A percentile compares a stretch with the other conserved stretches of the same genome.
Conservation (phyloP, 768 basidiomycete species). For the Exidia glandulosa region DNA sequence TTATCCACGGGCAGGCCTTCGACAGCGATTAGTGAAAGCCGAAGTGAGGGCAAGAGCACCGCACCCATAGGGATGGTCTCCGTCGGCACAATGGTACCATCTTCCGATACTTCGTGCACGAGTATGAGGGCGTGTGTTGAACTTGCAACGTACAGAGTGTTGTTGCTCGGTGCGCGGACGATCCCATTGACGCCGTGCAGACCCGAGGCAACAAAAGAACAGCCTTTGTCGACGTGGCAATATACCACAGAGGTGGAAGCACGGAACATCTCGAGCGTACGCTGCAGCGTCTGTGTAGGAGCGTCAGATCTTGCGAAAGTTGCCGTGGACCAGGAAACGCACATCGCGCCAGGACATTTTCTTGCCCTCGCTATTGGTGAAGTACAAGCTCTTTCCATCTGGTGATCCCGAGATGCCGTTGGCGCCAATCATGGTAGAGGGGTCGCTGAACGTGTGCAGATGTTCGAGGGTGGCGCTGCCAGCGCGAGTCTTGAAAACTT, state of each 20-base stretch:
- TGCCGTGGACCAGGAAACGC: neutral
- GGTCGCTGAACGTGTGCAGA: slow-evolving; percentile 46
- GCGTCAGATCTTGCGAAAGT: neutral
- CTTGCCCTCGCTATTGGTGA: slow-evolving; percentile 54
- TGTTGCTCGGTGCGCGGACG: slow-evolving; percentile 26
- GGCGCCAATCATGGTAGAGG: slow-evolving; percentile 44
- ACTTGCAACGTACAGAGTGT: slow-evolving; percentile 46
- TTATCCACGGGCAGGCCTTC: slow-evolving; percentile 50
- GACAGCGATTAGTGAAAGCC: neutral
- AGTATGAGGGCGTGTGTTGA: slow-evolving; percentile 32
- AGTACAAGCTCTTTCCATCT: slow-evolving; percentile 53
- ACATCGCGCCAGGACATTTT: slow-evolving; percentile 23
- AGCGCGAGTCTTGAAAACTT: slow-evolving; percentile 51
- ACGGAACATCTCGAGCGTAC: neutral
- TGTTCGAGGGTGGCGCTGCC: slow-evolving; percentile 36
- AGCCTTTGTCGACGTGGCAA: slow-evolving; percentile 49
- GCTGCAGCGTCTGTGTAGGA: neutral
- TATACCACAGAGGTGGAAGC: slow-evolving; percentile 44
- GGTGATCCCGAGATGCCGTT: slow-evolving; percentile 61
- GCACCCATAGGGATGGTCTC: slow-evolving; percentile 45
- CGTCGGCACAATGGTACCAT: slow-evolving; percentile 43
- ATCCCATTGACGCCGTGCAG: slow-evolving; percentile 54
- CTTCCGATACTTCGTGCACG: slow-evolving; percentile 45
- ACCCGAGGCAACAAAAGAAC: slow-evolving; percentile 44
- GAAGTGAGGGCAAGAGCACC: slow-evolving; percentile 4